These are phyloP conservation scores for Xylariales sp. DNA, from an alignment of 2,329 filamentous ascomycete species.

Conservation along the genomic window DNA sequence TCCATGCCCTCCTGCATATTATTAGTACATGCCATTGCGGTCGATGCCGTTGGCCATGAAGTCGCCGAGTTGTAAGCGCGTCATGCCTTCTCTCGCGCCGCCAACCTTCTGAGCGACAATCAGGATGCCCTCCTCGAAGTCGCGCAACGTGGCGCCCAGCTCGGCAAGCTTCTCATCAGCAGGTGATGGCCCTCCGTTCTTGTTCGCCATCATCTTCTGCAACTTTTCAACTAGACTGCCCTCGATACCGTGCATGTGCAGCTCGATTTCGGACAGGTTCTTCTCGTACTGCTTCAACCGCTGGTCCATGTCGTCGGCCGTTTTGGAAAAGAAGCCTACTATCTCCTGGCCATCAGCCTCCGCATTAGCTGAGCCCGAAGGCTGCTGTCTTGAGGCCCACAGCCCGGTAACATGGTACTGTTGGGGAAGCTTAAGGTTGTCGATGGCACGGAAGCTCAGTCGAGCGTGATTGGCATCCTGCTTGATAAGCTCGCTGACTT, in stretches of 20 bases:
- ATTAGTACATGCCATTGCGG: constrained; percentile 24
- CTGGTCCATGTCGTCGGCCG: constrained; percentile 56
- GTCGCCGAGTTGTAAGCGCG: constrained; percentile 50
- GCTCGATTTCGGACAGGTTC: constrained; percentile 60
- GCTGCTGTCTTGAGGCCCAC: constrained; percentile 33
- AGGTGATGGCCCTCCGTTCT: constrained; percentile 30
- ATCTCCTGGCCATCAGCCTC: constrained; percentile 53
- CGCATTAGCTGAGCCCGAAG: constrained; percentile 37
- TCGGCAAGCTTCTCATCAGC: constrained; percentile 43
- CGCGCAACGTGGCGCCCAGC: constrained; percentile 55
- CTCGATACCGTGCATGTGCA: constrained; percentile 61
- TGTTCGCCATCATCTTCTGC: constrained; percentile 44
- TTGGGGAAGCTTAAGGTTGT: constrained; percentile 42
- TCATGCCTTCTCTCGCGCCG: constrained; percentile 54
- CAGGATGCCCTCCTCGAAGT: constrained; percentile 62
- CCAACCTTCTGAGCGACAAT: constrained; percentile 59
- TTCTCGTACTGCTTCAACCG: constrained; percentile 53
- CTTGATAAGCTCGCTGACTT: constrained; percentile 35
- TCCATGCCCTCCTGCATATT: too few relatives aligned
- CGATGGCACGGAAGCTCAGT: constrained; percentile 40
- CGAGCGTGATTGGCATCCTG: constrained; percentile 37
- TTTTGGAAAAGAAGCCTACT: constrained; percentile 59
- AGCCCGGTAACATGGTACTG: constrained; percentile 45
- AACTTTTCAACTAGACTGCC: constrained; percentile 55
- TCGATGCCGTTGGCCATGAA: constrained; percentile 31